Base-by-base conservation (phyloP, 2,329 filamentous ascomycete genomes). In the Ustilaginoidea virens region DNA sequence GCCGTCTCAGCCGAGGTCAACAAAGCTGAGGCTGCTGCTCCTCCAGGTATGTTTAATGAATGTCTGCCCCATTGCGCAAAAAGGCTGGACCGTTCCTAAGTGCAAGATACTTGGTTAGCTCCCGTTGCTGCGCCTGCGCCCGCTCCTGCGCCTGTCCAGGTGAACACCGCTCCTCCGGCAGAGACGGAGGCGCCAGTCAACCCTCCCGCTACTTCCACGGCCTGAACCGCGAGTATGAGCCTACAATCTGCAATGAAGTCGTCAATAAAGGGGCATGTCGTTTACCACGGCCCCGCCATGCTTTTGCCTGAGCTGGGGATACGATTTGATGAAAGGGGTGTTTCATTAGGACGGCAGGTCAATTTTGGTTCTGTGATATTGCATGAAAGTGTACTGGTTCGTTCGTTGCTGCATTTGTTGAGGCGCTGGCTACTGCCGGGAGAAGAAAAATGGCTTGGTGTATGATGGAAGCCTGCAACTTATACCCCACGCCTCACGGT, bases 391-490 rank as follows among this genome's bases (percentile, higher is more conserved):
- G 27, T 14, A 22, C 19, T 30, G 22, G 23, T 32, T 33, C 36
- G 25, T 44, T 39, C 28, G 25, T 41, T 21, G 27, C 29, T 36
- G 29, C 28, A 25, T 33, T 34, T 36, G 28, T 31, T 34, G 29
- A 23, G 40, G 38, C 38, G 44, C 44, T 48, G 47, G 44, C 50
- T 50, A 50, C 47, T 43, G 43, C 33, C 35, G 35, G 37, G 38
- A 41, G 37, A 44, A 36, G 41, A 41, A 21, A 13, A 22, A 31
- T 33, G 31, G 36, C 26, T 31, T 33, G 40, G 36, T 36, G 42
- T 42, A 41, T 43, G 34, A 37, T 37, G 28, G 14, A 28, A 29
- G 32, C 36, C 37, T 41, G 25, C 36, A 45, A 44, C 41, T 40
- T 49, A 49, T 49, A 49, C 45, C 47, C 46, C 33, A 27, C 35